phyloP scores from a whole-genome alignment of 2,329 filamentous ascomycete species.

The Aureobasidium sp. region DNA sequence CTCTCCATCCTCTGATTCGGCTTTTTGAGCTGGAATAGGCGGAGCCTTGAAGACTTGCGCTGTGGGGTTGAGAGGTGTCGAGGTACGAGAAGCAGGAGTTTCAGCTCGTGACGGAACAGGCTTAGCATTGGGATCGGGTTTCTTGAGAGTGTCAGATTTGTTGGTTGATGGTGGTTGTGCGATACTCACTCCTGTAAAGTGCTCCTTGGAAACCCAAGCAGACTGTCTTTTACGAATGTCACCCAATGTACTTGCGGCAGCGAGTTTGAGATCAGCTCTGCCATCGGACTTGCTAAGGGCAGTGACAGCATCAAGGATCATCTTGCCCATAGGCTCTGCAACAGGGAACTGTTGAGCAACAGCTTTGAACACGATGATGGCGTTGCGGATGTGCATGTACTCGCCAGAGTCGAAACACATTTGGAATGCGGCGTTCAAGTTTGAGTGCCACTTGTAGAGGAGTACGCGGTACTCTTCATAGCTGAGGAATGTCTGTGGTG shows the following conservation, averaged over 20 bases:
- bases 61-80: conserved; percentile 58
- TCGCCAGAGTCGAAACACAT: conserved; percentile 74
- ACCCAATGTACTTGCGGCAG: conserved; percentile 64
- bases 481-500: conserved; percentile 62
- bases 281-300: conserved; percentile 53
- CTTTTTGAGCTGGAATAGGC: neutral
- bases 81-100: conserved; percentile 38
- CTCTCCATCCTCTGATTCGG: conserved; percentile 59
- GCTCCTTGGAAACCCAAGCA: conserved; percentile 67
- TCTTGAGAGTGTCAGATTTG: conserved; percentile 13
- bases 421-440: conserved; percentile 71
- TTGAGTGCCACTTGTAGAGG: conserved; percentile 84
- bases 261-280: conserved; percentile 67
- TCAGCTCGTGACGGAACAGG: conserved; percentile 37
- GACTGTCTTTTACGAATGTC: conserved; percentile 60
- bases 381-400: conserved; percentile 97
- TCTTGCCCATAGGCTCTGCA: conserved; percentile 77
- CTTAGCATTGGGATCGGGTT: conserved; percentile 10
- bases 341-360: conserved; percentile 78
- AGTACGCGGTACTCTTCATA: conserved; percentile 81
- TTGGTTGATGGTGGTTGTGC: neutral
- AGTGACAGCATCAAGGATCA: conserved; percentile 59
- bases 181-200: conserved; percentile 58
- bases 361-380: conserved; percentile 79
- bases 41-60: conserved; percentile 23